Base-by-base conservation (phyloP, 2,329 filamentous ascomycete species). In the Aspergillus texensis region DNA sequence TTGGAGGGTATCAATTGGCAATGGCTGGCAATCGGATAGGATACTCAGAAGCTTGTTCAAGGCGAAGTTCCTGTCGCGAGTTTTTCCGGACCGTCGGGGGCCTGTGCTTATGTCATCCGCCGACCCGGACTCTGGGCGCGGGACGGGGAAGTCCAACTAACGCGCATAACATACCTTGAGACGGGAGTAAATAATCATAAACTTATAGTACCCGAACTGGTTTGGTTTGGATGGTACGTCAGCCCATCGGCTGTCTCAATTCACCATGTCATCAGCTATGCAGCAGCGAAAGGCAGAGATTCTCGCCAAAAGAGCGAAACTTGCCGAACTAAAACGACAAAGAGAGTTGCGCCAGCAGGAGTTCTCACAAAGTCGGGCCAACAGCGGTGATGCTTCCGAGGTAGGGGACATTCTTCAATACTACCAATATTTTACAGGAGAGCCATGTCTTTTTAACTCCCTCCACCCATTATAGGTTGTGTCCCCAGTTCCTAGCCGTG, bases 241-340 rank as follows among this genome's bases (percentile, higher is more conserved):
- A 52, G 48, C 48, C 48, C 48, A 11, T 52, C 19, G 48, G 48
- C 48, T 52, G 48, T 53, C 62, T 65, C 59, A 21, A 28, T 36
- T 32, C 64, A 71, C 60, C 62, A 77, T 76, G 72, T 73, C 74
- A 55, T 71, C 73, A 59, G 71, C 71, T 32, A 76, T 78, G 81
- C 90, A 88, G 77, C 83, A 94, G 85, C 91, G 94, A 73, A 91
- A 93, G 83, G 93, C 97, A 84, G 95, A 99, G 84, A 97, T 99
- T 71, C 84, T 95, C 72, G 94, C 93, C 71, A 99, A 99, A 83
- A 94, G 92, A 84, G 94, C 94, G 67, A 97, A 95, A 84, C 92
- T 99, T 73, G 94, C 92, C 57, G 95, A 98, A 85, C 86, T 99
- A 69, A 97, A 97, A 83, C 88, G 92, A 66, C 93, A 97, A 81